Evolutionary conservation across 495 filamentous ascomycete genomes (phyloP).

Genomic region (Trichoderma parareesei): DNA sequence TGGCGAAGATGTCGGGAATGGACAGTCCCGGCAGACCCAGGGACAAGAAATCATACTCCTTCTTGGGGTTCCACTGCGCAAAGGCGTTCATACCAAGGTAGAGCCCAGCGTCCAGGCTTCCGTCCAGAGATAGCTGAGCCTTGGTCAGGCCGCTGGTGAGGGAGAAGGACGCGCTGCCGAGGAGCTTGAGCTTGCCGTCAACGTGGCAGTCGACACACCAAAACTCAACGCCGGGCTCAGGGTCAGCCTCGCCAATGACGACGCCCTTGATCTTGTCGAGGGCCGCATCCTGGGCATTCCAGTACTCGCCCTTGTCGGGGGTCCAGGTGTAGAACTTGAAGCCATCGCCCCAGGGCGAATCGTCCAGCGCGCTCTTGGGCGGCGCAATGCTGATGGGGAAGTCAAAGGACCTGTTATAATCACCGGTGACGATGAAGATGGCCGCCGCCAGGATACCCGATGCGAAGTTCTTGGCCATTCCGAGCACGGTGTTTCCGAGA

Average conservation of each 20-base stretch:
- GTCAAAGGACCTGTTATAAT: not conserved
- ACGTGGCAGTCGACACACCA: not conserved
- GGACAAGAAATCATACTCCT: not conserved
- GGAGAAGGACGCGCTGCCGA: not conserved
- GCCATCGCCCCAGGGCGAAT: not conserved
- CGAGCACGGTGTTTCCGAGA: not conserved
- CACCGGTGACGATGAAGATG: not conserved
- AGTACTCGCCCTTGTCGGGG: not conserved
- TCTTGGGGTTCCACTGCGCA: not conserved
- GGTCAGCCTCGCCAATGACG: not conserved
- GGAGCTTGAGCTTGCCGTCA: not conserved
- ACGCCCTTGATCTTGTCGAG: not conserved
- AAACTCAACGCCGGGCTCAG: not conserved
- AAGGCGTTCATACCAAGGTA: conserved; percentile 1
- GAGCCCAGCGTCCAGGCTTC: not conserved
- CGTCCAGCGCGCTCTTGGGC: not conserved
- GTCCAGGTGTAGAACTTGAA: conserved; percentile 4
- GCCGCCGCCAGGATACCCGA: not conserved
- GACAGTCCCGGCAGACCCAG: not conserved
- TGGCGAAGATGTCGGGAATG: not conserved
- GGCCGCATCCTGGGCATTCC: not conserved
- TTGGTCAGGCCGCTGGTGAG: not conserved
- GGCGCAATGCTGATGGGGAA: not conserved
- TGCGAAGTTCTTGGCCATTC: not conserved
- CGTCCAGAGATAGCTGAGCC: not conserved